Base-by-base conservation (phyloP, 2,329 filamentous ascomycete genomes). In the Pestalotiopsis sp. region DNA sequence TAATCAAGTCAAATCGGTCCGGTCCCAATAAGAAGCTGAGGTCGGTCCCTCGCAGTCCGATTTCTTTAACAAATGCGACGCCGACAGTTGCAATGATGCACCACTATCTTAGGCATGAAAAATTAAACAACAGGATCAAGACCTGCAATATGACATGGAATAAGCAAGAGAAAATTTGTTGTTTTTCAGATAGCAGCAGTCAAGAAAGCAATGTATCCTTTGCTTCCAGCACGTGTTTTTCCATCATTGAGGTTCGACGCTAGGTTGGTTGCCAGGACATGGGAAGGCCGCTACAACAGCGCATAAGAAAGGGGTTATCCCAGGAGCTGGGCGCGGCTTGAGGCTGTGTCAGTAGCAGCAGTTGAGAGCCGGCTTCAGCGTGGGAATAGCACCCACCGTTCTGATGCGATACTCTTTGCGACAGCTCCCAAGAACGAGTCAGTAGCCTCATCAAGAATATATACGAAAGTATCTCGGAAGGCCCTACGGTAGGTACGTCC, bases 171-270 rank as follows among this genome's bases (percentile, higher is more conserved):
- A 27, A 59, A 59, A 23, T 9, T 31, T 25, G 57, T n/a, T n/a
- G 13, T 23, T 58, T 59, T 59, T 27, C 57, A 27, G 17, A 36
- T 36, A 59, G 14, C 38, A 63, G 27, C 38, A 23, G 14, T 59
- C 59, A 12, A 58, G 64, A 45, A 57, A 27, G 49, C 52, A 58
- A 66, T 39, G 64, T 45, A 58, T 52, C 65, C 56, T 60, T 38
- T 60, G 56, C 65, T 67, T 60, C 65, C 31, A 59, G 65, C 65
- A 67, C 65, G 65, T 67, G 65, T 67, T 67, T 59, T 38, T 36
- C 57, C 27, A 27, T 59, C 57, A 59, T 23, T 59, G 57, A 36
- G 20, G 36, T 65, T 36, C 31, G 31, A 36, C 31, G 31, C 36
- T 23, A 38, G 25, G 38, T 45, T 36, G 31, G 14, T 52, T 65